phyloP scores from a whole-genome alignment of 2,329 filamentous ascomycete species.

The Daldinia eschscholtzii region DNA sequence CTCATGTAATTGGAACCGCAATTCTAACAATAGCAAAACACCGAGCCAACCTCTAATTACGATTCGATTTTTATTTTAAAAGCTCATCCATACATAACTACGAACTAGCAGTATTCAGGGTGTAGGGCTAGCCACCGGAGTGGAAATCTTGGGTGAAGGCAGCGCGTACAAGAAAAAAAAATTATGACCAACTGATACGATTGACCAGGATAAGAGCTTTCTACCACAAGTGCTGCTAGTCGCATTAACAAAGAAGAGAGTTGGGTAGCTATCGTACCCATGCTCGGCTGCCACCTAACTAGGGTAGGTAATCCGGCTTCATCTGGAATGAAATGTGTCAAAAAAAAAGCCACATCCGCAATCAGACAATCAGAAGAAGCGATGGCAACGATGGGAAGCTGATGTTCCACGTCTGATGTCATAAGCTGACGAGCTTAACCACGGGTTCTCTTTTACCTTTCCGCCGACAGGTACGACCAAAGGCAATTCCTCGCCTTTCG shows the following conservation, averaged over 20 bases:
- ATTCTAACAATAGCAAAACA: constrained; percentile 5
- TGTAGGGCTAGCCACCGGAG: constrained; percentile 19
- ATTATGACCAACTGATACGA: constrained; percentile 24
- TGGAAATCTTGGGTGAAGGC: constrained; percentile 28
- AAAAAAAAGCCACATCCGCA: constrained; percentile 36
- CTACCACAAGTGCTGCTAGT: constrained; percentile 19
- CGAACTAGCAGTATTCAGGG: constrained; percentile 17
- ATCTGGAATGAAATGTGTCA: constrained; percentile 42
- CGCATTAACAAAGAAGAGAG: constrained; percentile 36
- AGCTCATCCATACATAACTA: constrained; percentile 9
- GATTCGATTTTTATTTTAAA: constrained; percentile 9
- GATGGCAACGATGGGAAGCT: constrained; percentile 35
- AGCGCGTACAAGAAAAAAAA: constrained; percentile 19
- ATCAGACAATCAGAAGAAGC: constrained; percentile 24
- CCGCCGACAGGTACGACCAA: constrained; percentile 33
- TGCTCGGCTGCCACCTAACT: constrained; percentile 33
- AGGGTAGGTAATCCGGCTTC: constrained; percentile 37
- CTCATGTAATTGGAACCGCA: constrained; percentile 11
- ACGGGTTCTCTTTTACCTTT: constrained; percentile 31
- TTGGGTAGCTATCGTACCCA: constrained; percentile 42
- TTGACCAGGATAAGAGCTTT: constrained; percentile 38
- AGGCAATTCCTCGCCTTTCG: constrained; percentile 12
- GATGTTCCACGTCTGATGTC: constrained; percentile 41
- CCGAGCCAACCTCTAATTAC: not conserved
- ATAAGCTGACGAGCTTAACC: constrained; percentile 38